Percentiles rank a stretch among this genome's conserved stretches.
These are phyloP conservation scores for Perkinsus olseni DNA, from an alignment of 169 alveolate species.

Conservation along the genomic window DNA sequence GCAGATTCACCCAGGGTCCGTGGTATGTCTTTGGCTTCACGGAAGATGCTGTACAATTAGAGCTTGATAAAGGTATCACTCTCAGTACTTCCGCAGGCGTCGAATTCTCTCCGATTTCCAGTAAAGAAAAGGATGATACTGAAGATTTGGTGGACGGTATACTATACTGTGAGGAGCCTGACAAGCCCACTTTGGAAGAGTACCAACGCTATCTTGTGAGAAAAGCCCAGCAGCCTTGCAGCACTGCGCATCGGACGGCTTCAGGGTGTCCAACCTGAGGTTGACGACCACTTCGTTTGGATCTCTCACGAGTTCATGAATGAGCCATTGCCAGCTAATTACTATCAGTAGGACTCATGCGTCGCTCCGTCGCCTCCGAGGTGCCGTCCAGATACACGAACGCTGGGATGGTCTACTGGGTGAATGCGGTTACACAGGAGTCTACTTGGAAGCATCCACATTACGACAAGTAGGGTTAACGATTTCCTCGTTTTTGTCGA, in stretches of 20 bases:
- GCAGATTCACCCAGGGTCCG: slow-evolving; percentile 10
- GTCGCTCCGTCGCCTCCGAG: neutral
- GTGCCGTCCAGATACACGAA: neutral
- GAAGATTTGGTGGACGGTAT: slow-evolving; percentile 4
- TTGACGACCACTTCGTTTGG: neutral
- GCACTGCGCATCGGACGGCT: slow-evolving; percentile 2
- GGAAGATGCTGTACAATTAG: slow-evolving; percentile 28
- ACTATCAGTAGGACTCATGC: slow-evolving; percentile 12
- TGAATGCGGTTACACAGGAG: slow-evolving; percentile 22
- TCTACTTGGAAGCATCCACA: slow-evolving; percentile 36
- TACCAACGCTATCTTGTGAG: neutral
- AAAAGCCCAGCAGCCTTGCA: neutral
- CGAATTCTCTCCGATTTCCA: neutral
- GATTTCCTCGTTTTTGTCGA: no score
- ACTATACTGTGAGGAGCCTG: slow-evolving; percentile 23
- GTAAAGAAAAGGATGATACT: neutral
- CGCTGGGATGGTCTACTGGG: slow-evolving; percentile 31
- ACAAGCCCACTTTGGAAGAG: slow-evolving; percentile 18
- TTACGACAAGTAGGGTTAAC: slow-evolving; percentile 21
- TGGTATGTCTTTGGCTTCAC: slow-evolving; percentile 37
- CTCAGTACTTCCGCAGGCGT: neutral
- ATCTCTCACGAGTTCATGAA: slow-evolving; percentile 4
- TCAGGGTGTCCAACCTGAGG: neutral
- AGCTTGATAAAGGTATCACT: neutral
- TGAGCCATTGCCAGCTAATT: slow-evolving; percentile 26